Percentiles rank a stretch among this genome's conserved stretches.
These are phyloP conservation scores for Hyphopichia pseudoburtonii DNA, from an alignment of 1,139 yeast genomes.

Conservation along the genomic window DNA sequence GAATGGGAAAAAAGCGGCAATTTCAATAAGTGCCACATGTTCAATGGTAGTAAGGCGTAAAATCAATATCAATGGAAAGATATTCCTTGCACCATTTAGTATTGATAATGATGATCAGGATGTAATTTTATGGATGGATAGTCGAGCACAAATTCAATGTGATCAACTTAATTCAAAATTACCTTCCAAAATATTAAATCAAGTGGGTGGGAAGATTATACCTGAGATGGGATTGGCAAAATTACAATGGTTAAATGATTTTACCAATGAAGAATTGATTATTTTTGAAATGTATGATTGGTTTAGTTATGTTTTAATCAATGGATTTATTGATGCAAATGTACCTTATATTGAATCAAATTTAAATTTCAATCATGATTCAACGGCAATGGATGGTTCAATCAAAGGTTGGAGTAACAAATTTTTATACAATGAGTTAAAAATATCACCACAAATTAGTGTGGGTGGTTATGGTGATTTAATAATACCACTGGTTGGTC, in stretches of 20 bases:
- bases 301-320: slow-evolving; percentile 39
- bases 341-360: slow-evolving; percentile 9
- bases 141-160: slow-evolving; percentile 37
- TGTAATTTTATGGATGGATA: slow-evolving; percentile 62
- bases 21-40: slow-evolving; percentile 51
- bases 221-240: slow-evolving; percentile 63
- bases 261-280: slow-evolving; percentile 20
- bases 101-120: slow-evolving; percentile 30
- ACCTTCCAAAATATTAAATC: slow-evolving; percentile 13
- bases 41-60: slow-evolving; percentile 46
- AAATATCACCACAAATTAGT: neutral
- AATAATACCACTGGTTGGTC: neutral
- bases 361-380: slow-evolving; percentile 9
- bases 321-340: slow-evolving; percentile 17
- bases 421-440: slow-evolving; percentile 15
- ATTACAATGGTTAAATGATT: slow-evolving; percentile 35
- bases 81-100: slow-evolving; percentile 27
- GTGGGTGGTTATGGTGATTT: neutral
- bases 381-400: slow-evolving; percentile 50
- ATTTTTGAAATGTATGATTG: slow-evolving; percentile 57
- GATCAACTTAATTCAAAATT: slow-evolving; percentile 25
- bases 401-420: slow-evolving; percentile 51
- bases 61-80: slow-evolving; percentile 8
- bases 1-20: slow-evolving; percentile 10
- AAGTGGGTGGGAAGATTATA: slow-evolving; percentile 47